Evolutionary conservation across 768 basidiomycete species (phyloP), one percentile per base, ranked within the genome.

Genomic region (Tubosaeta brunneosetosa): DNA sequence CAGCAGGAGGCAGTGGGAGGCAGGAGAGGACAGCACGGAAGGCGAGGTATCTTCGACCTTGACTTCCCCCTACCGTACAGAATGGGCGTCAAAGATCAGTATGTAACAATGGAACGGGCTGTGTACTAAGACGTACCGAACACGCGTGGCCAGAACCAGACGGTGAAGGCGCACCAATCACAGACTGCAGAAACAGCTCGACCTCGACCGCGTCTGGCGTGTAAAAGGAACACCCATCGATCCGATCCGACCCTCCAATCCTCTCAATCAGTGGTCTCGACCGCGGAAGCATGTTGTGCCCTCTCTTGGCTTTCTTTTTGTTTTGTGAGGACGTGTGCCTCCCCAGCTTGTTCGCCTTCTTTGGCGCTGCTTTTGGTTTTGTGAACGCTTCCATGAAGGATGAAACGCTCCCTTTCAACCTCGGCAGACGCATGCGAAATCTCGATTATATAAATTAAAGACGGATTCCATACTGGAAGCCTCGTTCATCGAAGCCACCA

Each of bases 141-240:
- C 32, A 42, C 53, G 52, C 48, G 50, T 37, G 27, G 2, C 4
- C 36, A n/a, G 53, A n/a, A 16, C 41, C 17, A 16, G 48, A 13
- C 7, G n/a, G 25, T 9, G 45, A 36, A 12, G 49, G 51, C n/a
- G 49, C 38, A 44, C 49, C 49, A 42, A 66, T 55, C 55, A 66
- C 64, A 26, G 62, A 64, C 55, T 61, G 54, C 49, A 65, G 33
- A 42, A 65, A 65, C 13, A 57, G 45, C 27, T 66, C 64, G 26
- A 66, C 64, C 38, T 65, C 64, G 17, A 51, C 55, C 34, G 61
- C 4, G n/a, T 37, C 36, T 37, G 36, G 36, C 9, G 36, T 55
- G 50, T 56, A 32, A 52, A 46, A 42, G 55, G 32, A 41, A 46
- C n/a, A 53, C 25, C 25, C 47, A 44, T 56, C 53, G 50, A 60